Base-by-base conservation (phyloP, 805 yeast genomes). In the Candida vartiovaarae region DNA sequence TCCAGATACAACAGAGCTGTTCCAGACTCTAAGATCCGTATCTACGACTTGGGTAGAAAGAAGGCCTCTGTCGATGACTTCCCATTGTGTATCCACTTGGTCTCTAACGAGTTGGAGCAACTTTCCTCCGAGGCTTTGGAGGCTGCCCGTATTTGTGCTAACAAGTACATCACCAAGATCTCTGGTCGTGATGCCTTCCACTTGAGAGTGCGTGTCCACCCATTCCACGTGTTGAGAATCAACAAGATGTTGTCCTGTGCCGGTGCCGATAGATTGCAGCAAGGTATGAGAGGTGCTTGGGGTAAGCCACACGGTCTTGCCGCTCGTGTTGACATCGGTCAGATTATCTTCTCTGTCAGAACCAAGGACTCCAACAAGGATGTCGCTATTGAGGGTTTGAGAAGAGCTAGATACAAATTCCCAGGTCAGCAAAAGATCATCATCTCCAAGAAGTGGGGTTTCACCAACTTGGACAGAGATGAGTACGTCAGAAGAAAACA, bases 211-310 rank as follows among this genome's bases (percentile, higher is more conserved):
- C 90, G 99, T 80, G 98, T 90, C 68, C 99, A 93, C 78, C 99
- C 99, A 65, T 93, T 86, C 98, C 99, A 93, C 83, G 99, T 93
- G 62, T 83, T 93, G 74, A 85, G 99, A 79, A 93, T 93, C 82
- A 93, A 93, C 93, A 93, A 93, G 88, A 93, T 93, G 99, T 89
- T 93, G 96, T 93, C 99, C 70, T 93, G 99, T 82, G 99, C 99
- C 80, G 99, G 99, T 87, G 99, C 99, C 72, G 99, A 93, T 91
- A 89, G 99, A 86, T 84, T 93, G 78, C 99, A 93, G 81, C 98
- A 93, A 80, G 99, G 99, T 90, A 93, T 93, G 99, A 91, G 99
- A 88, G 95, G 95, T 82, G 99, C 99, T 71, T 93, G 98, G 98
- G 99, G 99, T 89, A 93, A 93, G 82, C 99, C 99, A 67, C 96